phyloP scores from a whole-genome alignment of 1,284 basidiomycete species.

The Amylostereum areolatum region DNA sequence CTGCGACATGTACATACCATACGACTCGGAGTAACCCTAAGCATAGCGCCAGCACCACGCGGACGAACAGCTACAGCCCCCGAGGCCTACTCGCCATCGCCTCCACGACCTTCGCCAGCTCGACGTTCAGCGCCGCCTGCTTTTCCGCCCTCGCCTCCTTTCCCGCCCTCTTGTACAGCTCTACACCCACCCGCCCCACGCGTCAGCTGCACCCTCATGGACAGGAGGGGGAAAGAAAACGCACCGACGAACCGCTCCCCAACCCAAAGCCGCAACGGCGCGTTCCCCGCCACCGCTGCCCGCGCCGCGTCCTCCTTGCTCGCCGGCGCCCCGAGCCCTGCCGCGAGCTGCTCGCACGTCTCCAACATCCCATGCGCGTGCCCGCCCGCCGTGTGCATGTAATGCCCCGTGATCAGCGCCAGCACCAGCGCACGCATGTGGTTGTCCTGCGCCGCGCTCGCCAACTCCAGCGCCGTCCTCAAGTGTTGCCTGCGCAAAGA shows the following conservation, averaged over 20 bases:
- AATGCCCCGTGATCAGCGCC: conserved; percentile 61
- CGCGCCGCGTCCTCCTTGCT: conserved; percentile 20
- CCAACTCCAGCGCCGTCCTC: conserved; percentile 50
- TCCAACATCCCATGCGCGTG: conserved; percentile 59
- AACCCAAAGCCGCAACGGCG: conserved; percentile 61
- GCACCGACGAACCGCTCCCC: conserved; percentile 61
- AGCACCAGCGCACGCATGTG: conserved; percentile 64
- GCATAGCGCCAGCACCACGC: no score
- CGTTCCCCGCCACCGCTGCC: conserved; percentile 40
- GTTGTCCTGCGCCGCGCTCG: conserved; percentile 57
- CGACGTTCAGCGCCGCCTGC: conserved; percentile 30
- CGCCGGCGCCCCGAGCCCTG: conserved; percentile 57
- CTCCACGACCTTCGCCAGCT: conserved; percentile 24
- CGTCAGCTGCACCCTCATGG: conserved; percentile 1
- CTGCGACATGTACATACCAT: no score
- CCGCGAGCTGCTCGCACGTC: conserved; percentile 61
- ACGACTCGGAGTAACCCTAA: no score
- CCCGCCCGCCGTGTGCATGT: conserved; percentile 60
- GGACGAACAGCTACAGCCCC: no score
- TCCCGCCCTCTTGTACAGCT: conserved; percentile 48
- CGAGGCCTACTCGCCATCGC: not conserved
- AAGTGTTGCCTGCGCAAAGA: conserved; percentile 46
- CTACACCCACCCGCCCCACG: conserved; percentile 21
- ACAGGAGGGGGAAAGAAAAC: conserved; percentile 16
- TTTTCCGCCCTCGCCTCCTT: conserved; percentile 36